Percentiles rank a stretch among this genome's conserved stretches.
Conservation (phyloP, 441 rosid genomes). For the Arabidopsis hybrid region DNA sequence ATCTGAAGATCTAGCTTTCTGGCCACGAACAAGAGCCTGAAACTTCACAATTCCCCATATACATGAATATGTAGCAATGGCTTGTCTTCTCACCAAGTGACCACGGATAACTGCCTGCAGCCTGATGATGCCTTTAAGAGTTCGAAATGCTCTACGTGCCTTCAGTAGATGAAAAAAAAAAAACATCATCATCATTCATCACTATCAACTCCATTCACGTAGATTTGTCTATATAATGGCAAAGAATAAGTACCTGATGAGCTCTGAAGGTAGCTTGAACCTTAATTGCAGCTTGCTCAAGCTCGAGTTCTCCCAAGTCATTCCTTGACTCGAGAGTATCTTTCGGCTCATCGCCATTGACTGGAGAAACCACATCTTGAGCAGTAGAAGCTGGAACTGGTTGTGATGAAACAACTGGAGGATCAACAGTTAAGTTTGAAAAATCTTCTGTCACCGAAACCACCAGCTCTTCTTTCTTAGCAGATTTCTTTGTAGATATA, state of each 20-base stretch:
- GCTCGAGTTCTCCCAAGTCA: slow-evolving; percentile 52
- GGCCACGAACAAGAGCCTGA: slow-evolving; percentile 67
- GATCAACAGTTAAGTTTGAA: slow-evolving; percentile 45
- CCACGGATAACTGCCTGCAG: slow-evolving; percentile 78
- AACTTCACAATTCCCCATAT: slow-evolving; percentile 62
- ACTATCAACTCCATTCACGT: background rate
- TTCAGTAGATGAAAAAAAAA: slow-evolving; percentile 28
- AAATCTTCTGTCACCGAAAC: slow-evolving; percentile 49
- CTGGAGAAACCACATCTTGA: slow-evolving; percentile 34
- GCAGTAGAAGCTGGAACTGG: slow-evolving; percentile 42
- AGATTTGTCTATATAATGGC: background rate
- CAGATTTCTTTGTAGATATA: slow-evolving; percentile 49
- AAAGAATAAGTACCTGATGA: slow-evolving; percentile 64
- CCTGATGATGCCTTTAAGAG: slow-evolving; percentile 70
- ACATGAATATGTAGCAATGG: slow-evolving; percentile 67
- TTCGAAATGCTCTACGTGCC: slow-evolving; percentile 72
- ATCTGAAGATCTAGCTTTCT: slow-evolving; percentile 57
- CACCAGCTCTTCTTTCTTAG: slow-evolving; percentile 47
- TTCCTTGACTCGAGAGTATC: slow-evolving; percentile 41
- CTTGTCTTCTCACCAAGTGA: slow-evolving; percentile 76
- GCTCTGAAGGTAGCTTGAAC: slow-evolving; percentile 85
- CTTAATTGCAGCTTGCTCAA: slow-evolving; percentile 61
- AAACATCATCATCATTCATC: slow-evolving; percentile 13
- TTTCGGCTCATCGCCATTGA: slow-evolving; percentile 30
- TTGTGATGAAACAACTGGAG: slow-evolving; percentile 47